Evolutionary conservation across 2,329 filamentous ascomycete species (phyloP).

Genomic region (Sporothrix inflata): DNA sequence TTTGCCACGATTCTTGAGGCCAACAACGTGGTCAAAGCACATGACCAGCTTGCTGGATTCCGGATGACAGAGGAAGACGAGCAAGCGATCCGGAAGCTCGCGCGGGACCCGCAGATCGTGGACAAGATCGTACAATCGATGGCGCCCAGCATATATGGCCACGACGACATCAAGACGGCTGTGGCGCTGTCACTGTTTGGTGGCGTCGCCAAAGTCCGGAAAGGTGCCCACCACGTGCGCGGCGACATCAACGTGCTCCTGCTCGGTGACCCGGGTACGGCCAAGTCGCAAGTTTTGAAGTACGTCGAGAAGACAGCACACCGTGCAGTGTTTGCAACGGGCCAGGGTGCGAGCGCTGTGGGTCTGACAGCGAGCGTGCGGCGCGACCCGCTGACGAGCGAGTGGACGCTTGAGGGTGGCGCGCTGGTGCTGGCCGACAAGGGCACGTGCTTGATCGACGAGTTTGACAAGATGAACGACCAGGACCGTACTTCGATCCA

Average conservation of each 20-base stretch:
- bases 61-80: conserved; percentile 94
- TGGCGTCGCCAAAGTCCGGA: conserved; percentile 88
- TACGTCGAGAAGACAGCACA: conserved; percentile 98
- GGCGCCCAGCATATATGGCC: conserved; percentile 95
- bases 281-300: conserved; percentile 96
- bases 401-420: conserved; percentile 97
- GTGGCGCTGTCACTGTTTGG: conserved; percentile 93
- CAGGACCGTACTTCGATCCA: conserved; percentile 97
- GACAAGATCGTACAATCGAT: conserved; percentile 93
- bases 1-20: conserved; percentile 98
- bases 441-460: conserved; percentile 94
- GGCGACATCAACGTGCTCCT: conserved; percentile 98
- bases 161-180: conserved; percentile 95
- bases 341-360: conserved; percentile 94
- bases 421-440: conserved; percentile 93
- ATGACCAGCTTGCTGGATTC: conserved; percentile 97
- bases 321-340: conserved; percentile 94
- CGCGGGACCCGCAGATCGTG: conserved; percentile 85
- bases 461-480: conserved; percentile 99
- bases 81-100: conserved; percentile 82
- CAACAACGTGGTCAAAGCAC: conserved; percentile 94
- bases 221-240: conserved; percentile 85
- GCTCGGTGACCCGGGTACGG: conserved; percentile 94
- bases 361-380: conserved; percentile 97
- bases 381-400: conserved; percentile 89